Base-by-base conservation (phyloP, 1,139 yeast species). In the Debaryomyces sp. region DNA sequence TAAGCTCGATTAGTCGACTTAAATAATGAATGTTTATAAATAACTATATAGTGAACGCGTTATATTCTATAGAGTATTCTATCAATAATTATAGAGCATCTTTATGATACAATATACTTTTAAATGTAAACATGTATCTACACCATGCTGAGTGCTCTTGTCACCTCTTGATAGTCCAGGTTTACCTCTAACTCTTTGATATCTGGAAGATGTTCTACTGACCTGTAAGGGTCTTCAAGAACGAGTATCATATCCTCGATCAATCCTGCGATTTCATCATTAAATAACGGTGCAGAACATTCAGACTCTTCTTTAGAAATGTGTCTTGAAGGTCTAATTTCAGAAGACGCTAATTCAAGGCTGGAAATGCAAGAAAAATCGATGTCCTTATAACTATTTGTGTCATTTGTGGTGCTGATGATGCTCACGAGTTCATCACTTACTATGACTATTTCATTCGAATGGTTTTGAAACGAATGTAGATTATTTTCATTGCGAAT, bases 1-100 rank as follows among this genome's bases (percentile, higher is more conserved):
- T 51, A 79, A 80, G 59, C 71, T 85, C 54, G 80, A 75, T 51
- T 73, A 60, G 46, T 7, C 13, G 21, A 12, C 12, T 18, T 5
- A 12, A 21, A 32, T 32, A 32, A 36, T 33, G 26, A 39, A 34
- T 35, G 34, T 35, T 15, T 24, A 13, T 33, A 17, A 22, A 37
- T 18, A 27, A 27, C 13, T 24, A 12, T 43, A 29, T 6, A 21
- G 29, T 27, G 27, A 21, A 24, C 8, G 21, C 21, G 22, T 18
- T 32, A 8, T 32, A 6, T 6, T n/a, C n/a, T 32, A 8, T 32
- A 18, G 18, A 15, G 4, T 18, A 32, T 32, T 15, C n/a, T 32
- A 3, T 17, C 15, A 32, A 27, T 27, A 27, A 27, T 10, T 12
- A 27, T 27, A 27, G 13, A 27, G 30, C 3, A 27, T 12, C 1